Base-by-base conservation (phyloP, 495 filamentous ascomycete genomes). In the Bathelium albidoporum region DNA sequence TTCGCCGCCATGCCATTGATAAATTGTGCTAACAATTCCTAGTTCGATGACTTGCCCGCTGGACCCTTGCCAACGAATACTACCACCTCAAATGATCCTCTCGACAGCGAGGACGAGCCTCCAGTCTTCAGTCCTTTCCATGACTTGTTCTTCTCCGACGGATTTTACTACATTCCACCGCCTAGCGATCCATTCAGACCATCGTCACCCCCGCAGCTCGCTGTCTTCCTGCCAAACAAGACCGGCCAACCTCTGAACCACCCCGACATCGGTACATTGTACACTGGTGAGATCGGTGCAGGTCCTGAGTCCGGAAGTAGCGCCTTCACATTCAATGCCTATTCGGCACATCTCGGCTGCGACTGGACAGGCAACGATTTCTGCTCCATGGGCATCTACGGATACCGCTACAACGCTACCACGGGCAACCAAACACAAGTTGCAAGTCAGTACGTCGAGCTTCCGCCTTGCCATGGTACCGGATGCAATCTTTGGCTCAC, bases 271-370 rank as follows among this genome's bases (percentile, higher is more conserved):
- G 73, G 69, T 16, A 62, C 67, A 18, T 32, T 75, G 24, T 62
- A 71, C 20, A 60, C 69, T 26, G 78, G 78, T n/a, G 78, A 77
- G 34, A 68, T 81, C 61, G 75, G 77, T 31, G 76, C 73, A 20
- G 78, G 78, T 24, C 73, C 74, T 14, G 69, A 73, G 24, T 71
- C 71, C 34, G 44, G 44, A 4, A 68, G 71, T 20, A 72, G 70
- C 24, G 73, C 77, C 22, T 81, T 76, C 68, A 78, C 76, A 75
- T 76, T 81, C 65, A 69, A 79, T 65, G 75, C 75, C 9, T 71
- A 68, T 62, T 71, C 66, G 12, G 73, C 69, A 10, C 76, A 67
- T 45, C 64, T 81, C 29, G 77, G 77, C 29, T 81, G 78, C 65
- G 69, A 74, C 20, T 73, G 79, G 63, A 62, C 52, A 20, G 76